These are phyloP conservation scores for Mortierella alpina DNA, from an alignment of 192 early-diverging fungal species.

Conservation along the genomic window DNA sequence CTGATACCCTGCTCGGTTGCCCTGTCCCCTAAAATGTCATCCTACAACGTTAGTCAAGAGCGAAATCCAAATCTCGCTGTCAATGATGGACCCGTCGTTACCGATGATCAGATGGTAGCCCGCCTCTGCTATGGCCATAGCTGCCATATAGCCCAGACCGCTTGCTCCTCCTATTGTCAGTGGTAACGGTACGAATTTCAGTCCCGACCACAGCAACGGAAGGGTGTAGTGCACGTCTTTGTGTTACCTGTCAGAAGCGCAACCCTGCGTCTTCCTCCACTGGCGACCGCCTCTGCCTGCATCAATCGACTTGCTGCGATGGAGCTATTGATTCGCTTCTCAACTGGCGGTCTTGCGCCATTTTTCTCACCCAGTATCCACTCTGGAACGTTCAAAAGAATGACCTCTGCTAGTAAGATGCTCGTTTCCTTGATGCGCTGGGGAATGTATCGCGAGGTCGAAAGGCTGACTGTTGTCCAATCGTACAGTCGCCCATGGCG, in stretches of 20 bases:
- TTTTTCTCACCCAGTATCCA: conserved; percentile 38
- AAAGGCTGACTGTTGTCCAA: conserved; percentile 6
- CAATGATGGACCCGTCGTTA: neutral
- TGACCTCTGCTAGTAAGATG: conserved; percentile 28
- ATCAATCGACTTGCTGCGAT: conserved; percentile 25
- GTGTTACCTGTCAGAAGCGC: conserved; percentile 39
- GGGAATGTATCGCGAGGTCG: conserved; percentile 38
- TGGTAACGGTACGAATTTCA: no score
- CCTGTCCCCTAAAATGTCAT: conserved; percentile 21
- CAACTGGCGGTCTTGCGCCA: neutral
- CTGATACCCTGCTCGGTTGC: conserved; percentile 40
- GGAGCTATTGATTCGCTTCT: conserved; percentile 30
- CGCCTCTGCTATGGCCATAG: conserved; percentile 40
- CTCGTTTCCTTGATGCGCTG: conserved; percentile 19
- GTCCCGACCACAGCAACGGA: no score
- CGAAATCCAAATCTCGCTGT: neutral
- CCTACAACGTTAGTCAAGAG: neutral
- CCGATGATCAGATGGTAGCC: conserved; percentile 52
- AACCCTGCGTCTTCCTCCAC: conserved; percentile 33
- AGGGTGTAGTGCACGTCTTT: neutral
- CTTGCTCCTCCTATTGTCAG: conserved; percentile 26
- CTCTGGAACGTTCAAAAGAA: conserved; percentile 35
- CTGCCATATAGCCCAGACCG: conserved; percentile 34
- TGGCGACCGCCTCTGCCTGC: conserved; percentile 12
- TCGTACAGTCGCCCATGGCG: conserved; percentile 29